phyloP scores from a whole-genome alignment of 1,284 basidiomycete species.

The Erythrobasidium hasegawianum region DNA sequence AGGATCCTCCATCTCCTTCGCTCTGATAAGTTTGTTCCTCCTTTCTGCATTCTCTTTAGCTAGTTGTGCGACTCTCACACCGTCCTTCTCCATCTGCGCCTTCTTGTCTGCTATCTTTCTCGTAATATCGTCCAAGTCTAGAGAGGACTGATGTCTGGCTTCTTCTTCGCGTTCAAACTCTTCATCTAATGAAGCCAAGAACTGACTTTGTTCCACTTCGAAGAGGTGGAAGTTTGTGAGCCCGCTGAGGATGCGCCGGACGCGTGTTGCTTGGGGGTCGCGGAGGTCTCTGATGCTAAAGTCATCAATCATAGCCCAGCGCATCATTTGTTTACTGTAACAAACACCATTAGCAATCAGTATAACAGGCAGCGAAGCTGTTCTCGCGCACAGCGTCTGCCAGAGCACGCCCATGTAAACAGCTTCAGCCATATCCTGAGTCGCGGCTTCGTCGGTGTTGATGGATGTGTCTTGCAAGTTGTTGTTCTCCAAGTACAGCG shows the following conservation, averaged over 20 bases:
- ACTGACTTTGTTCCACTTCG: constrained; percentile 63
- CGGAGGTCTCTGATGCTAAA: constrained; percentile 72
- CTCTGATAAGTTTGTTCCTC: constrained; percentile 14
- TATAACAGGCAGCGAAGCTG: not conserved
- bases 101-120: constrained; percentile 19
- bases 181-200: constrained; percentile 61
- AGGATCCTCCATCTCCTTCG: constrained; percentile 34
- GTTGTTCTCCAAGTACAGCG: constrained; percentile 14
- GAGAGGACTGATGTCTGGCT: not conserved
- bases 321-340: constrained; percentile 42
- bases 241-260: constrained; percentile 69
- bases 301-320: constrained; percentile 63
- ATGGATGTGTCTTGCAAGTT: constrained; percentile 8
- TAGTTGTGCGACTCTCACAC: constrained; percentile 13
- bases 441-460: not conserved
- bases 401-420: constrained; percentile 23
- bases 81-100: constrained; percentile 15
- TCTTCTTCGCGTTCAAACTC: constrained; percentile 45
- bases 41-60: constrained; percentile 32
- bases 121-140: constrained; percentile 15
- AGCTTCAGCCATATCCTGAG: constrained; percentile 12
- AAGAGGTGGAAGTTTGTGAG: constrained; percentile 92
- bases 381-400: constrained; percentile 28
- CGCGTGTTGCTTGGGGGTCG: constrained; percentile 66
- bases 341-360: not conserved